These are phyloP conservation scores for Hanseniaspora mollemarum DNA, from an alignment of 805 yeast genomes.

Conservation along the genomic window DNA sequence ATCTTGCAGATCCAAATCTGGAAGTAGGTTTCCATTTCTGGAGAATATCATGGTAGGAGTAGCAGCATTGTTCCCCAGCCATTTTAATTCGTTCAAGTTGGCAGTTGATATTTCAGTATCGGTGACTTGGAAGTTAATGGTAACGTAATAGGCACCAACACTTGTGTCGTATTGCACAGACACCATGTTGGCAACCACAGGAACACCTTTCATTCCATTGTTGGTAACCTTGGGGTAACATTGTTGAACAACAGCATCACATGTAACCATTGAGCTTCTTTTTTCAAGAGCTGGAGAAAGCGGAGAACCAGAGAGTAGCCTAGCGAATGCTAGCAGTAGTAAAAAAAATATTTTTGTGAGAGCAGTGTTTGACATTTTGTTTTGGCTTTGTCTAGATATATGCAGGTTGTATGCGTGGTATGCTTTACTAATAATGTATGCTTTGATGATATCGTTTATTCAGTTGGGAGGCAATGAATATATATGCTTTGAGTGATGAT, in stretches of 20 bases:
- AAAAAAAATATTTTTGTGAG: too few relatives aligned
- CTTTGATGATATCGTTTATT: too few relatives aligned
- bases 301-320: not conserved
- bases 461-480: too few relatives aligned
- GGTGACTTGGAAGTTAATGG: slow-evolving; percentile 10
- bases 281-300: not conserved
- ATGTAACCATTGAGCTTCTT: not conserved
- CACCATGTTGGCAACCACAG: slow-evolving; percentile 8
- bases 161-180: not conserved
- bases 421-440: too few relatives aligned
- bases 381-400: too few relatives aligned
- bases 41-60: slow-evolving; percentile 1
- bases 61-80: not conserved
- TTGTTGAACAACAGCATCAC: not conserved
- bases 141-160: not conserved
- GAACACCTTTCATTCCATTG: slow-evolving; percentile 13
- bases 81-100: slow-evolving; percentile 3
- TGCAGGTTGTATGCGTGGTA: too few relatives aligned
- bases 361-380: too few relatives aligned
- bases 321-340: not conserved
- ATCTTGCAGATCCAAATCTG: slow-evolving; percentile 2
- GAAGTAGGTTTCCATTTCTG: not conserved
- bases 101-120: not conserved
- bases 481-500: too few relatives aligned
- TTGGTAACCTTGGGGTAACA: slow-evolving; percentile 1